These are phyloP conservation scores for Colletotrichum eleusines DNA, from an alignment of 2,329 filamentous ascomycete species.

Conservation along the genomic window DNA sequence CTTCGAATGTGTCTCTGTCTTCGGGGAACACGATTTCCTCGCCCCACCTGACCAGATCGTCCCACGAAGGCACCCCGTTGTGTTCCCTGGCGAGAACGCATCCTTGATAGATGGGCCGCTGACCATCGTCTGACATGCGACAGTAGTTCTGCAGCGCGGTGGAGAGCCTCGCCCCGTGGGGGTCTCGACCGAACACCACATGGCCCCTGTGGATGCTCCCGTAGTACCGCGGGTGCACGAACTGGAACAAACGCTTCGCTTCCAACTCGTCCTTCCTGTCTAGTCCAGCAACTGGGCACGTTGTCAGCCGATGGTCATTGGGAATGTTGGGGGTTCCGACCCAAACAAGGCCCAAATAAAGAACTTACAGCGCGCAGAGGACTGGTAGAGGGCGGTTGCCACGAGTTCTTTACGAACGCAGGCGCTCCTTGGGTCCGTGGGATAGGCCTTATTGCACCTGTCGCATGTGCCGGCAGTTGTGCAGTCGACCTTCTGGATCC, in stretches of 20 bases:
- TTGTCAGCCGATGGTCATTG: background rate
- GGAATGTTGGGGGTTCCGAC: background rate
- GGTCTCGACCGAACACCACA: background rate
- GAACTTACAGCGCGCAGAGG: background rate
- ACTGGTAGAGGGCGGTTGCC: background rate
- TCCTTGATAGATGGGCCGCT: background rate
- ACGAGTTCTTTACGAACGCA: background rate
- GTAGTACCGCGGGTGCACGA: background rate
- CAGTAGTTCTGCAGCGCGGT: constrained; percentile 1
- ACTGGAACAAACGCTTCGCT: background rate
- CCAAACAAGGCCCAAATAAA: background rate
- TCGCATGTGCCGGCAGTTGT: background rate
- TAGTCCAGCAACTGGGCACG: background rate
- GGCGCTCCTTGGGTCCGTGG: background rate
- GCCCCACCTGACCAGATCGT: constrained; percentile 1
- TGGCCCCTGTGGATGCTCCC: background rate
- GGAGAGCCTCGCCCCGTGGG: background rate
- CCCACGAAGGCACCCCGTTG: constrained; percentile 3
- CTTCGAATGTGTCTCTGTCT: background rate
- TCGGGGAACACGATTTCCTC: background rate
- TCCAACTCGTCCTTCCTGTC: background rate
- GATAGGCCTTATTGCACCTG: background rate
- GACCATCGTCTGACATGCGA: background rate
- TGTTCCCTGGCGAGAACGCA: background rate
- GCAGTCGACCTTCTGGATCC: constrained; percentile 3